Percentiles rank a stretch among this genome's conserved stretches.
These are phyloP conservation scores for Plasmodium gallinaceum DNA, from an alignment of 169 alveolate genomes.

Conservation along the genomic window DNA sequence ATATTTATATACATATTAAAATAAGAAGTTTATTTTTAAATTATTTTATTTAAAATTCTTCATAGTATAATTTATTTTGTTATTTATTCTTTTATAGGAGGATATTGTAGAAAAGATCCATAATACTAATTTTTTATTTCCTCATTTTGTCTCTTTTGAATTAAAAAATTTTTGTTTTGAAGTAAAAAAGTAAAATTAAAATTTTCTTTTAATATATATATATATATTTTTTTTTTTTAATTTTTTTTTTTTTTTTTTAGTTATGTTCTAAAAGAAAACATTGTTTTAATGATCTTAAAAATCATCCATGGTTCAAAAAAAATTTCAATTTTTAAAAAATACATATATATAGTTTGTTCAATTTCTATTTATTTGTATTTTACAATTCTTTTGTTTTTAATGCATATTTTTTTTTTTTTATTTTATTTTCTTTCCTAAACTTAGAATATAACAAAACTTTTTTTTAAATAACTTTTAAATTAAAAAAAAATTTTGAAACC, in stretches of 20 bases:
- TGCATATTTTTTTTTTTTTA: too few species aligned
- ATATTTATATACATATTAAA: not conserved
- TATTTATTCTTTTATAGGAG: constrained; percentile 22
- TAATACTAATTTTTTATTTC: constrained; percentile 55
- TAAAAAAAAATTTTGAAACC: too few species aligned
- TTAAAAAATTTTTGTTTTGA: constrained; percentile 71
- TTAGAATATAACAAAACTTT: too few species aligned
- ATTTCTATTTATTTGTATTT: too few species aligned
- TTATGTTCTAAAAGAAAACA: constrained; percentile 65
- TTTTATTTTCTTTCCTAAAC: too few species aligned
- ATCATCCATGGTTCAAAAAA: constrained; percentile 72
- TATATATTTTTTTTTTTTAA: not conserved
- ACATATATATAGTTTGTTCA: not conserved
- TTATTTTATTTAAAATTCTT: not conserved
- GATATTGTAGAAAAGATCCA: constrained; percentile 37
- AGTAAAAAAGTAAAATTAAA: constrained; percentile 13
- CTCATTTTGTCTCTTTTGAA: constrained; percentile 74
- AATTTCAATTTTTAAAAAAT: constrained; percentile 51
- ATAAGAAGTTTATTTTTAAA: not conserved
- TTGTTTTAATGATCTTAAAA: constrained; percentile 67
- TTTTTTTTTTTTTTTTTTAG: constrained; percentile 10
- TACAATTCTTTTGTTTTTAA: too few species aligned
- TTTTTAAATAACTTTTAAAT: too few species aligned
- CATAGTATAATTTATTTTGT: not conserved
- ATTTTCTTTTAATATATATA: not conserved